Evolutionary conservation across 192 early-diverging fungal species (phyloP).

Genomic region (Coemansia sp.): DNA sequence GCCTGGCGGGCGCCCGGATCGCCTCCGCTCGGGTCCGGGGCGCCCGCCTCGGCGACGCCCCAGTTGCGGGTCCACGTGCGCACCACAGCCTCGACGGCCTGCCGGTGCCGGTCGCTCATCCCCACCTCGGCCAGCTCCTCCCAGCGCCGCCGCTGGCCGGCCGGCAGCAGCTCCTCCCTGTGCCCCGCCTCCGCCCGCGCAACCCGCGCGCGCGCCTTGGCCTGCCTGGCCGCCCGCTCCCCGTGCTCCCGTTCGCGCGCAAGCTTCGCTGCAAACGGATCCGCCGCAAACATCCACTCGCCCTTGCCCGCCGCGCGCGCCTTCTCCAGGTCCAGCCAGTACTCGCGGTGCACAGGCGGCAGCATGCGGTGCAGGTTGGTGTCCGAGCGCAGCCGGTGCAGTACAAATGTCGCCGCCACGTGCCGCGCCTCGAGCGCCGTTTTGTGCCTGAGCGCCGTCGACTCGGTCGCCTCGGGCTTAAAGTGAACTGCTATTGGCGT

Average conservation of each 20-base stretch:
- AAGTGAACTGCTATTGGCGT: constrained; percentile 16
- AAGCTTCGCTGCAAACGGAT: constrained; percentile 73
- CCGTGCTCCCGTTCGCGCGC: constrained; percentile 39
- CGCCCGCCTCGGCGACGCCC: background rate
- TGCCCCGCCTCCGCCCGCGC: constrained; percentile 42
- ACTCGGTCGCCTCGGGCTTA: constrained; percentile 9
- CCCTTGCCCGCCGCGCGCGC: constrained; percentile 41
- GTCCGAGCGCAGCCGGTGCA: constrained; percentile 73
- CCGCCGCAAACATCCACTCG: constrained; percentile 63
- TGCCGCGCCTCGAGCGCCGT: constrained; percentile 62
- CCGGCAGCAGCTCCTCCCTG: constrained; percentile 27
- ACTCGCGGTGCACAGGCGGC: constrained; percentile 68
- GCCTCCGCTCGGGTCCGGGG: background rate
- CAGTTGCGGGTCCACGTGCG: constrained; percentile 48
- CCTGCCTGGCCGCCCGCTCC: background rate
- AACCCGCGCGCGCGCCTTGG: constrained; percentile 31
- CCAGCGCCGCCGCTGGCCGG: constrained; percentile 20
- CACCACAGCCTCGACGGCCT: constrained; percentile 65
- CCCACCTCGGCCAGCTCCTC: constrained; percentile 59
- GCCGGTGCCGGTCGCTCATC: constrained; percentile 62
- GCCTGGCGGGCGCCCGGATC: background rate
- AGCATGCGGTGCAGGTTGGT: constrained; percentile 68
- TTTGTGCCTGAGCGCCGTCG: background rate
- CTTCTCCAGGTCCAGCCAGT: constrained; percentile 70
- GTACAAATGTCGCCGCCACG: constrained; percentile 71